Conservation (phyloP, 2,329 filamentous ascomycete species). For the Aspergillus udagawae region DNA sequence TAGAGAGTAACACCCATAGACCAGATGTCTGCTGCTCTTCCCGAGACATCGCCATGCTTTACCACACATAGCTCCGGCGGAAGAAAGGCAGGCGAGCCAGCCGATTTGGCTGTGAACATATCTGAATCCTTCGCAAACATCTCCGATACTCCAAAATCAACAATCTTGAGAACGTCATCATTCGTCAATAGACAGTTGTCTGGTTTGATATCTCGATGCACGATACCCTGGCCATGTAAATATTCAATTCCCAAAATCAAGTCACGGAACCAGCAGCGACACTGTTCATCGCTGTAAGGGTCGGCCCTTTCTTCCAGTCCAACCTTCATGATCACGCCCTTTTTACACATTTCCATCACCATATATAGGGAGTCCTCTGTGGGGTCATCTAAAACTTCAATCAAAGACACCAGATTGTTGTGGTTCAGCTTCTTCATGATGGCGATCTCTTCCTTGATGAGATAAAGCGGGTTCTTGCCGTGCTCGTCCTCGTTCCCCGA, state of each 20-base stretch:
- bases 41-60: conserved; percentile 81
- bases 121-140: conserved; percentile 88
- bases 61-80: conserved; percentile 87
- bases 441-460: conserved; percentile 94
- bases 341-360: conserved; percentile 98
- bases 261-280: conserved; percentile 90
- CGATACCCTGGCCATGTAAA: conserved; percentile 87
- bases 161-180: conserved; percentile 92
- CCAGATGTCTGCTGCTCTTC: conserved; percentile 92
- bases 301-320: conserved; percentile 77
- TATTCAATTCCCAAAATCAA: conserved; percentile 94
- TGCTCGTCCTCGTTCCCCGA: conserved; percentile 48
- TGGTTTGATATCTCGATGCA: conserved; percentile 96
- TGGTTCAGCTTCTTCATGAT: conserved; percentile 99
- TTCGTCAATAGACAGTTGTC: conserved; percentile 89
- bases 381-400: conserved; percentile 93
- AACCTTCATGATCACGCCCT: conserved; percentile 95
- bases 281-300: conserved; percentile 77
- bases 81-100: conserved; percentile 90
- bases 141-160: conserved; percentile 98
- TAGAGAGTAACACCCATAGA: conserved; percentile 96
- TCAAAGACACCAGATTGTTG: conserved; percentile 84
- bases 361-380: conserved; percentile 96
- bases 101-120: conserved; percentile 90
- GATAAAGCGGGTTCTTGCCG: conserved; percentile 68